A percentile compares a stretch with the other conserved stretches of the same genome.
These are phyloP conservation scores for Casuarina equisetifolia DNA, from an alignment of 306 rosid genomes.

Conservation along the genomic window DNA sequence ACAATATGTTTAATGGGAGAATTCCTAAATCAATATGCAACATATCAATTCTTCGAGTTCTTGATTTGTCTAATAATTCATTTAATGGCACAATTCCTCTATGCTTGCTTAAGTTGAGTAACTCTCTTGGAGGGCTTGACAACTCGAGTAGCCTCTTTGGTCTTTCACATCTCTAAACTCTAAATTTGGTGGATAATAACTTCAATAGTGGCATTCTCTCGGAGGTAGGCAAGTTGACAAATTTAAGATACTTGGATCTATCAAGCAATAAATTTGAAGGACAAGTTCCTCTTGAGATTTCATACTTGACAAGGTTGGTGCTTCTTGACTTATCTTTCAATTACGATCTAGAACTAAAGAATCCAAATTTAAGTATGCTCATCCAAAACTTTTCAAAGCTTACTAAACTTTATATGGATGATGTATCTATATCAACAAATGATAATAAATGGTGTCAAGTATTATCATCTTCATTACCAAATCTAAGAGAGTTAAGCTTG, in stretches of 20 bases:
- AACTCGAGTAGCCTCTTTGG: no score
- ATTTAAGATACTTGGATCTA: background rate
- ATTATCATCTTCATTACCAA: conserved; percentile 2
- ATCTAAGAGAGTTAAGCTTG: conserved; percentile 7
- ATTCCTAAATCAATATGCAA: no score
- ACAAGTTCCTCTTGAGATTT: background rate
- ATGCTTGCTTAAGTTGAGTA: conserved; percentile 43
- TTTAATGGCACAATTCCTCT: conserved; percentile 33
- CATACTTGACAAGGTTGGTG: background rate
- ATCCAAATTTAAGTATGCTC: background rate
- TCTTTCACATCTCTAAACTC: no score
- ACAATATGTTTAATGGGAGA: no score
- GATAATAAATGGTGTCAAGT: background rate
- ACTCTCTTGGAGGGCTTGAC: conserved; percentile 30
- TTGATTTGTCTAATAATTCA: no score
- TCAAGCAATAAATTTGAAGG: conserved; percentile 2
- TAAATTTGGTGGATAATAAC: no score
- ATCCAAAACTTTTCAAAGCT: background rate
- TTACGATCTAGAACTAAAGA: background rate
- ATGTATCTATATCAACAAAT: background rate
- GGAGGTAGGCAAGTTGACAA: background rate
- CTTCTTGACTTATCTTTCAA: background rate
- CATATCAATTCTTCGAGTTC: no score
- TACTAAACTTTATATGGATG: background rate
- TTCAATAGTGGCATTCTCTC: background rate